phyloP scores from a whole-genome alignment of 768 basidiomycete species.

The Pleurotus tuoliensis region DNA sequence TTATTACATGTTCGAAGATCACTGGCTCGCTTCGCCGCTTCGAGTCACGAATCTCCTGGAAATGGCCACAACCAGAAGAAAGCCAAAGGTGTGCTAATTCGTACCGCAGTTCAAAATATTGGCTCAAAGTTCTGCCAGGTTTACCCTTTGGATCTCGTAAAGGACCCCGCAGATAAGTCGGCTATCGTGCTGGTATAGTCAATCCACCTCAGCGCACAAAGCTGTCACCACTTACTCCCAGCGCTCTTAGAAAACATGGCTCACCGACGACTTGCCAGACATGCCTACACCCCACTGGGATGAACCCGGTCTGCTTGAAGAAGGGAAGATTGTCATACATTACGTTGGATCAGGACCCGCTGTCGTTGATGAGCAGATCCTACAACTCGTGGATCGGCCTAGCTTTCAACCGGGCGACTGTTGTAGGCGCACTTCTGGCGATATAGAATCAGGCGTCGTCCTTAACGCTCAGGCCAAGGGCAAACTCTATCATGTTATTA shows the following conservation, averaged over 20 bases:
- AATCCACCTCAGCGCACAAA: not conserved
- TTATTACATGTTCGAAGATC: too few relatives aligned
- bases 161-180: constrained; percentile 37
- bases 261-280: constrained; percentile 57
- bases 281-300: constrained; percentile 46
- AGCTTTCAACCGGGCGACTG: constrained; percentile 75
- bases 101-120: not conserved
- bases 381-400: constrained; percentile 66
- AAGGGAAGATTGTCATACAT: constrained; percentile 81
- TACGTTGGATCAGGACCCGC: constrained; percentile 54
- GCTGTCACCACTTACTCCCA: not conserved
- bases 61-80: not conserved
- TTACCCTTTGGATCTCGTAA: constrained; percentile 67
- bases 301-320: constrained; percentile 67
- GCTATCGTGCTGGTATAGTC: constrained; percentile 65
- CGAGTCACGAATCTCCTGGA: too few relatives aligned
- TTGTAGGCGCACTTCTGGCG: constrained; percentile 74
- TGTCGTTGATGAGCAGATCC: constrained; percentile 64
- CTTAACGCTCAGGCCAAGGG: constrained; percentile 57
- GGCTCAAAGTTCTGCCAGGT: constrained; percentile 35
- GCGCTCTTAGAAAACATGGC: constrained; percentile 75
- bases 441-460: constrained; percentile 74
- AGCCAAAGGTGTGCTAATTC: not conserved
- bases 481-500: constrained; percentile 75
- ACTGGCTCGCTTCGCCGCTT: too few relatives aligned